A percentile compares a stretch with the other conserved stretches of the same genome.
These are phyloP conservation scores for Pythium aquatile DNA, from an alignment of 352 stramenopile genomes.

Conservation along the genomic window DNA sequence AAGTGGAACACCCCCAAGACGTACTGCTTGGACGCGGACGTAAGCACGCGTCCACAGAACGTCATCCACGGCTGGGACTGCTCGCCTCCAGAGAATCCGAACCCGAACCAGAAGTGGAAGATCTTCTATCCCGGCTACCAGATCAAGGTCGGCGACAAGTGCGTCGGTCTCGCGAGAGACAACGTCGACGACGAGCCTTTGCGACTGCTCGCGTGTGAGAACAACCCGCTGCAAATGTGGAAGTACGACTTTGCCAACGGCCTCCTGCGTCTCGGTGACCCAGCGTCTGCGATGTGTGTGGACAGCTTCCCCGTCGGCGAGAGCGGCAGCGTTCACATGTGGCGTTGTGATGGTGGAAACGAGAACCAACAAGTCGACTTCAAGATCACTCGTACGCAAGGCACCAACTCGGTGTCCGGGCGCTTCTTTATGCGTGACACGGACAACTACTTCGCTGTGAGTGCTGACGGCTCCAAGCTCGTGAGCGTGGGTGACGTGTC, in stretches of 20 bases:
- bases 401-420: neutral
- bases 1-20: neutral
- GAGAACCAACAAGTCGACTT: constrained; percentile 15
- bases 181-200: neutral
- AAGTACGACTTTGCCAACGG: constrained; percentile 15
- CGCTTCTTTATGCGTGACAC: constrained; percentile 11
- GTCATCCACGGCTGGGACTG: constrained; percentile 6
- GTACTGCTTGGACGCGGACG: constrained; percentile 2
- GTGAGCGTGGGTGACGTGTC: neutral
- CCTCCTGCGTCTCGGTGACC: constrained; percentile 3
- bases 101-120: constrained; percentile 10
- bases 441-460: constrained; percentile 11
- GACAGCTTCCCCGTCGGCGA: constrained; percentile 6
- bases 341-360: neutral
- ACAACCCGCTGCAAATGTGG: constrained; percentile 12
- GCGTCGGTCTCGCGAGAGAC: constrained; percentile 2
- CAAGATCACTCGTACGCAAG: neutral
- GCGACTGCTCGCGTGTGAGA: neutral
- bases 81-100: neutral
- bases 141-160: constrained; percentile 8
- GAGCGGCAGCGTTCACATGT: constrained; percentile 8
- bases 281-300: constrained; percentile 1
- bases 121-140: constrained; percentile 11
- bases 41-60: neutral
- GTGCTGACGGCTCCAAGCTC: neutral